Percentiles rank a stretch among this genome's conserved stretches.
These are phyloP conservation scores for Trametes hirsuta DNA, from an alignment of 1,284 basidiomycete genomes.

Conservation along the genomic window DNA sequence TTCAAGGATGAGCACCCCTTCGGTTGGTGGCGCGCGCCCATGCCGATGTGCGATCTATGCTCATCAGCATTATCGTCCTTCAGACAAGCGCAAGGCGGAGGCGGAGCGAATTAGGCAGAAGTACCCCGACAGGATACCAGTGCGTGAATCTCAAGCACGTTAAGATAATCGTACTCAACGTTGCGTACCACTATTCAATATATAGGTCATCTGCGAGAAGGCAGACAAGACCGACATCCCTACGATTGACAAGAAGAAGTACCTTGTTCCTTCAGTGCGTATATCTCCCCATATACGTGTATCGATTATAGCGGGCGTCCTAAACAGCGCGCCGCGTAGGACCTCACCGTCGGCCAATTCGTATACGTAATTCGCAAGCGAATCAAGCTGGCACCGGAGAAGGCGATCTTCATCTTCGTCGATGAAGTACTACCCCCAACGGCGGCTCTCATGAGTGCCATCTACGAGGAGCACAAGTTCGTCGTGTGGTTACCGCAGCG, in stretches of 20 bases:
- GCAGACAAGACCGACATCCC: conserved; percentile 99
- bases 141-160: conserved; percentile 46
- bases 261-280: conserved; percentile 93
- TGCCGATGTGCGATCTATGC: conserved; percentile 28
- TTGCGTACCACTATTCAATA: conserved; percentile 4
- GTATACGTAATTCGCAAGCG: conserved; percentile 99
- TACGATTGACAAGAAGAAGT: conserved; percentile 99
- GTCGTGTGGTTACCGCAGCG: conserved; percentile 34
- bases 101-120: conserved; percentile 97
- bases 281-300: conserved; percentile 6
- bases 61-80: conserved; percentile 29
- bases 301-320: conserved; percentile 21
- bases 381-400: conserved; percentile 99
- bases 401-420: conserved; percentile 99
- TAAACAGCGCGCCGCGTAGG: conserved; percentile 50
- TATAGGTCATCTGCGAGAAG: conserved; percentile 99
- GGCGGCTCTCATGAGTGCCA: conserved; percentile 97
- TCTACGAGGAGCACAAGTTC: conserved; percentile 99
- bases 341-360: conserved; percentile 98
- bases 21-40: conserved; percentile 58
- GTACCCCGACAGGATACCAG: conserved; percentile 98
- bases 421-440: conserved; percentile 98
- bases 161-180: conserved; percentile 22
- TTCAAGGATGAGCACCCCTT: conserved; percentile 99
- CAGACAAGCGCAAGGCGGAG: conserved; percentile 99